Conservation (phyloP, 805 yeast species). For the Scheffersomyces ergatensis region DNA sequence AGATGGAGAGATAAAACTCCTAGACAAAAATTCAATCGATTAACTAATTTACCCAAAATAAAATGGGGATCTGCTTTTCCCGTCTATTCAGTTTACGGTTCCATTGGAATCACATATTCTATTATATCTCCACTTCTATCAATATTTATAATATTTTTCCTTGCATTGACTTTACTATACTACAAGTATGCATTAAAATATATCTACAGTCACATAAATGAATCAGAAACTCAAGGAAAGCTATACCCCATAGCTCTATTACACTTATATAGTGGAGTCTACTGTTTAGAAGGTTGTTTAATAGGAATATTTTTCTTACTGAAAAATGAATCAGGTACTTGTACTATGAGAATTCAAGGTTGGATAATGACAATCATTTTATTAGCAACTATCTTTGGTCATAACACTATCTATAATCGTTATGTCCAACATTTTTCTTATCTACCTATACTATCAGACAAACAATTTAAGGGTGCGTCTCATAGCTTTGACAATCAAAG, state of each 20-base stretch:
- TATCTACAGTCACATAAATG: conserved; percentile 49
- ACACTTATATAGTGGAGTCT: conserved; percentile 77
- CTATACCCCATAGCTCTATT: conserved; percentile 72
- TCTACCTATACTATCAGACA: conserved; percentile 26
- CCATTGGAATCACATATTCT: conserved; percentile 76
- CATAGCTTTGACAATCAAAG: neutral
- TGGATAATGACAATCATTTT: conserved; percentile 52
- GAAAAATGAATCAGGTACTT: conserved; percentile 43
- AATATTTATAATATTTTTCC: conserved; percentile 55
- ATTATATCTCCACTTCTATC: conserved; percentile 78
- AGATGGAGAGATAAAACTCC: conserved; percentile 56
- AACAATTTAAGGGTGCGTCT: conserved; percentile 1
- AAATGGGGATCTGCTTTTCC: conserved; percentile 83
- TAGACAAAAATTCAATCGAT: conserved; percentile 47
- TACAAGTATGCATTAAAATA: conserved; percentile 68
- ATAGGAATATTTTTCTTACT: conserved; percentile 73
- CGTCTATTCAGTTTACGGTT: conserved; percentile 69
- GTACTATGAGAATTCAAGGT: conserved; percentile 46
- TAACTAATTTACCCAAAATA: conserved; percentile 43
- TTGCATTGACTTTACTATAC: conserved; percentile 54
- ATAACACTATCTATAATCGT: conserved; percentile 47
- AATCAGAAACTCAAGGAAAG: conserved; percentile 65
- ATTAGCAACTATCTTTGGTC: conserved; percentile 54
- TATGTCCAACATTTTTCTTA: conserved; percentile 29
- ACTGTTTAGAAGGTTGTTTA: conserved; percentile 75